Evolutionary conservation across 108 stramenopile genomes (phyloP).

Genomic region (Cyclotella baltica): DNA sequence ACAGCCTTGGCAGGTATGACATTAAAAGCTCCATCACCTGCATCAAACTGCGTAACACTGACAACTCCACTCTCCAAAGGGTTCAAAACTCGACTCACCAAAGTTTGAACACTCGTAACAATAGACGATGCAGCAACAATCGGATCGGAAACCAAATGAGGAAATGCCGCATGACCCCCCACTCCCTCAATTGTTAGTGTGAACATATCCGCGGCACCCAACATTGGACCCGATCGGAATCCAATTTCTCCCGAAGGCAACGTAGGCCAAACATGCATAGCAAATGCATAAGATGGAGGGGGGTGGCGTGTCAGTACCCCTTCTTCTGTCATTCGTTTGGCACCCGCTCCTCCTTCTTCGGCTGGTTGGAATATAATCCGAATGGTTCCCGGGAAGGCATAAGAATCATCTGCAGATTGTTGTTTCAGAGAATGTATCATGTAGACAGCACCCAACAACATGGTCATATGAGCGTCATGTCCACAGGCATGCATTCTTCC

Average conservation of each 20-base stretch:
- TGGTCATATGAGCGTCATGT: constrained; percentile 93
- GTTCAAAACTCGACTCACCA: constrained; percentile 73
- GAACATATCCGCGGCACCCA: constrained; percentile 88
- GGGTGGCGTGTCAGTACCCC: constrained; percentile 74
- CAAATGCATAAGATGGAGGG: constrained; percentile 76
- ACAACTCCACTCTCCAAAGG: constrained; percentile 86
- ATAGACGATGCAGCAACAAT: constrained; percentile 84
- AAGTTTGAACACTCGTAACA: constrained; percentile 86
- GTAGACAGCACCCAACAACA: constrained; percentile 87
- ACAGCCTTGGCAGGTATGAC: constrained; percentile 75
- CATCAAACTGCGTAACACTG: constrained; percentile 70
- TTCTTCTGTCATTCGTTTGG: constrained; percentile 89
- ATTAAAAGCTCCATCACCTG: constrained; percentile 80
- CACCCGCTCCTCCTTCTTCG: constrained; percentile 94
- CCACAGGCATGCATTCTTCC: constrained; percentile 96
- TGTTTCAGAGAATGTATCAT: constrained; percentile 32
- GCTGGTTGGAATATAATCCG: constrained; percentile 92
- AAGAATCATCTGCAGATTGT: constrained; percentile 55
- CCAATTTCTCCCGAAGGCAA: constrained; percentile 76
- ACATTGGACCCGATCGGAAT: constrained; percentile 80
- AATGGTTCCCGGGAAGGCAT: constrained; percentile 72
- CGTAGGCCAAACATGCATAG: constrained; percentile 78
- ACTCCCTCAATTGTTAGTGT: constrained; percentile 81
- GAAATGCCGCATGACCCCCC: constrained; percentile 96
- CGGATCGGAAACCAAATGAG: constrained; percentile 86